Base-by-base conservation (phyloP, 1,284 basidiomycete genomes). In the Malassezia psittaci region DNA sequence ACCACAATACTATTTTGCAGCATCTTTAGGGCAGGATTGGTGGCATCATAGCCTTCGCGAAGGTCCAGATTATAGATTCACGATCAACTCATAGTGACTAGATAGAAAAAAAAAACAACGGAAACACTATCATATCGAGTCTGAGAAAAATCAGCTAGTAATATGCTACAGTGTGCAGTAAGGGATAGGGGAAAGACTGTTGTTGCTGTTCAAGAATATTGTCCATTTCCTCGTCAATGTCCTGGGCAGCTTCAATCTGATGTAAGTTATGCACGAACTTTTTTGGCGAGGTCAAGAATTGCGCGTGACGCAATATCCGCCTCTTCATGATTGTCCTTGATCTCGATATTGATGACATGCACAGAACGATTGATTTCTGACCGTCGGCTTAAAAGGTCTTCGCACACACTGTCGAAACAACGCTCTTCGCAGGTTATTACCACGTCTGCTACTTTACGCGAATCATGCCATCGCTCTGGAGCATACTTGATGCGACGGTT, bases 401-500 rank as follows among this genome's bases (percentile, higher is more conserved):
- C 94, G 72, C 93, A 96, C 16, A 99, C 94, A 2, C 90, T 86
- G 74, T 99, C 94, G 76, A 90, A 99, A 77, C 94, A 99, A 54
- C 93, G 82, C 76, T 99, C 94, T 77, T 98, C 94, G 76, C 94
- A 99, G 3, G 94, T 99, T 65, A 99, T 94, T 13, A 99, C 93
- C 13, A 99, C 81, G 74, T 99, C 94, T 6, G 88, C 88, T 11
- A 89, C 79, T 1, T 84, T 83, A 68, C 80, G 85, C 52, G 82
- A 85, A 52, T 96, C 91, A 68, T 98, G 93, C 90, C 91, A 99
- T 62, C 90, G 82, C 74, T 99, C 90, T 35, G 94, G 94, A 8
- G 93, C 91, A 4, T 80, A 75, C 76, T 99, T 99, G 59, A 98
- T 82, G 58, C 84, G 83, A 57, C 94, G 79, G 78, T 99, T 99